These are phyloP conservation scores for Grammothele lineata DNA, from an alignment of 768 basidiomycete species.

Conservation along the genomic window DNA sequence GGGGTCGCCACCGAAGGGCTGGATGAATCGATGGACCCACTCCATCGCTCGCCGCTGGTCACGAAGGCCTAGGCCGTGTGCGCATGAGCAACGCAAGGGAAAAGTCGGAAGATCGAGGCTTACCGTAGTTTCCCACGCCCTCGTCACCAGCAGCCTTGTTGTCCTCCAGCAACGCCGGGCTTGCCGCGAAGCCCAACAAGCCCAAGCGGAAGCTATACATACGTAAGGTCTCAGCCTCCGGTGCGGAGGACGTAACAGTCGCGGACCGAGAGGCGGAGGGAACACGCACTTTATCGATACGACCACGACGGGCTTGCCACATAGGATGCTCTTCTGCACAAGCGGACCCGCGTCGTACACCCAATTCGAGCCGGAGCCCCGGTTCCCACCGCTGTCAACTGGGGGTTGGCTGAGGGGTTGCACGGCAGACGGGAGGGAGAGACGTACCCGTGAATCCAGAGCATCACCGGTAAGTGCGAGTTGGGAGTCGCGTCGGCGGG, in stretches of 20 bases:
- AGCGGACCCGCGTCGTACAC: conserved; percentile 70
- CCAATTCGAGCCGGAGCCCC: conserved; percentile 75
- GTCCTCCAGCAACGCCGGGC: conserved; percentile 60
- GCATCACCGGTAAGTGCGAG: conserved; percentile 69
- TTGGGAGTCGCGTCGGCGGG: conserved; percentile 51
- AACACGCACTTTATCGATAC: conserved; percentile 70
- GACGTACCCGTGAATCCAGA: conserved; percentile 82
- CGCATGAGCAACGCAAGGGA: background rate
- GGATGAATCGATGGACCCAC: conserved; percentile 50
- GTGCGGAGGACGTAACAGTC: conserved; percentile 5
- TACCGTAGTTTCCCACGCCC: conserved; percentile 78
- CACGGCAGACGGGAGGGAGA: background rate
- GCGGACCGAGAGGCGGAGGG: background rate
- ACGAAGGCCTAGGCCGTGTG: conserved; percentile 22
- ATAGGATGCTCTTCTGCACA: conserved; percentile 60
- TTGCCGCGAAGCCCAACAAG: conserved; percentile 72
- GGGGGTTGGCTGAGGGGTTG: conserved; percentile 6
- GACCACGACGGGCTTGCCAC: conserved; percentile 63
- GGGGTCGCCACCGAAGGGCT: conserved; percentile 49
- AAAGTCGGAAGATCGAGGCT: conserved; percentile 15
- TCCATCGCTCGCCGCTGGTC: conserved; percentile 40
- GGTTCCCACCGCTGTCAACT: conserved; percentile 56
- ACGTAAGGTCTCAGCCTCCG: conserved; percentile 11
- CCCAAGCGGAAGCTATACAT: conserved; percentile 66
- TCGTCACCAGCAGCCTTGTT: conserved; percentile 60